These are phyloP conservation scores for Euphorbia neoarborescens DNA, from an alignment of 441 rosid species.

Conservation along the genomic window DNA sequence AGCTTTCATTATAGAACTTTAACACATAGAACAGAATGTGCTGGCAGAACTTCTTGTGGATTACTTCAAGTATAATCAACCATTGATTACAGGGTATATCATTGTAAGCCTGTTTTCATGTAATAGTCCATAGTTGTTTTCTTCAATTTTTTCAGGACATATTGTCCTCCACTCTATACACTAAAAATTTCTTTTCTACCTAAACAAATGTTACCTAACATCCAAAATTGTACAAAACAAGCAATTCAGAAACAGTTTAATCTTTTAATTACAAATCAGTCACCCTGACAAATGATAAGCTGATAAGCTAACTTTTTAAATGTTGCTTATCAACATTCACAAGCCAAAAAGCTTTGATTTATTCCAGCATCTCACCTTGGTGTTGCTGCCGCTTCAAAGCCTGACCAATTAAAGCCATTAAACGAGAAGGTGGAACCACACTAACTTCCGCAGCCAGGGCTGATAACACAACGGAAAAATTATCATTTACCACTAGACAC, in stretches of 20 bases:
- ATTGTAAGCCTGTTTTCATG: neutral
- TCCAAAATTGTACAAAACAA: neutral
- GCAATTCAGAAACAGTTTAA: neutral
- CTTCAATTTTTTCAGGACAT: neutral
- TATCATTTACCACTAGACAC: conserved; percentile 12
- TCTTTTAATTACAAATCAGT: neutral
- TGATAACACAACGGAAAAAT: conserved; percentile 25
- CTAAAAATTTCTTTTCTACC: neutral
- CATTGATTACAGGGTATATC: neutral
- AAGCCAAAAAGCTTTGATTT: neutral
- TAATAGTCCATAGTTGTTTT: neutral
- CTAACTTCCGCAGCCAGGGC: conserved; percentile 90
- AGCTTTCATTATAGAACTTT: neutral
- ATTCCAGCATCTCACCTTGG: conserved; percentile 52
- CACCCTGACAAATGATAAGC: neutral
- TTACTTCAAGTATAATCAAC: neutral
- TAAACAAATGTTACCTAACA: neutral
- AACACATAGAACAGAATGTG: neutral
- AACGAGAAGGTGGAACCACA: conserved; percentile 94
- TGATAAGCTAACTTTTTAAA: neutral
- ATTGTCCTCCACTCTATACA: neutral
- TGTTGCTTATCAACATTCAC: conserved; percentile 1
- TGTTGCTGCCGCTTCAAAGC: conserved; percentile 99
- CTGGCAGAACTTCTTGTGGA: neutral
- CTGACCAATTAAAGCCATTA: conserved; percentile 97